A percentile compares a stretch with the other conserved stretches of the same genome.
phyloP scores from a whole-genome alignment of 1,139 yeast species.

The Pichiaceae sp. region DNA sequence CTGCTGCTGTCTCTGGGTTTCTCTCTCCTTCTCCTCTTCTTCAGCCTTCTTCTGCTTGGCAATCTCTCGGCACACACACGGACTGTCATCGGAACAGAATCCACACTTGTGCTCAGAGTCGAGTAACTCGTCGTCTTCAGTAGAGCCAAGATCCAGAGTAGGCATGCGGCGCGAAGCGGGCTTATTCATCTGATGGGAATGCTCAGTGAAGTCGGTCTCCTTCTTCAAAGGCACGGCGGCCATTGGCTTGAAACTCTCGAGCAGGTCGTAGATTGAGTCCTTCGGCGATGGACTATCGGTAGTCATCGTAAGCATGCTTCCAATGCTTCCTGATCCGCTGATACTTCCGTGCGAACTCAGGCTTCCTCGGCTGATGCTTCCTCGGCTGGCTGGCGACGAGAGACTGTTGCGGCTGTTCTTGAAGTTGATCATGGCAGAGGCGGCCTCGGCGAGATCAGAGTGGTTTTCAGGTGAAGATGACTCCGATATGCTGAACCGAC shows the following conservation, averaged over 20 bases:
- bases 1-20: conserved; percentile 13
- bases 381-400: conserved; percentile 6
- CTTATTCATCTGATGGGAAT: conserved; percentile 1
- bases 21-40: conserved; percentile 6
- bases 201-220: conserved; percentile 22
- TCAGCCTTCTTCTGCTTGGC: conserved; percentile 37
- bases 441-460: conserved; percentile 12
- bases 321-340: neutral
- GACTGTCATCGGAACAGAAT: conserved; percentile 85
- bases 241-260: conserved; percentile 39
- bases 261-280: conserved; percentile 1
- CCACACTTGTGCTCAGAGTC: conserved; percentile 80
- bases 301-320: neutral
- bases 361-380: conserved; percentile 6
- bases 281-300: neutral
- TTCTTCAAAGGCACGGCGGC: conserved; percentile 52
- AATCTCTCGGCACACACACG: conserved; percentile 87
- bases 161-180: neutral
- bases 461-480: neutral
- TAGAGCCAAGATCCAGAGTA: neutral
- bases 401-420: conserved; percentile 16
- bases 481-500: neutral
- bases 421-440: conserved; percentile 19
- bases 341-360: neutral
- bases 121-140: conserved; percentile 8